phyloP scores from a whole-genome alignment of 2,329 filamentous ascomycete genomes.

The Blastomyces emzantsi region DNA sequence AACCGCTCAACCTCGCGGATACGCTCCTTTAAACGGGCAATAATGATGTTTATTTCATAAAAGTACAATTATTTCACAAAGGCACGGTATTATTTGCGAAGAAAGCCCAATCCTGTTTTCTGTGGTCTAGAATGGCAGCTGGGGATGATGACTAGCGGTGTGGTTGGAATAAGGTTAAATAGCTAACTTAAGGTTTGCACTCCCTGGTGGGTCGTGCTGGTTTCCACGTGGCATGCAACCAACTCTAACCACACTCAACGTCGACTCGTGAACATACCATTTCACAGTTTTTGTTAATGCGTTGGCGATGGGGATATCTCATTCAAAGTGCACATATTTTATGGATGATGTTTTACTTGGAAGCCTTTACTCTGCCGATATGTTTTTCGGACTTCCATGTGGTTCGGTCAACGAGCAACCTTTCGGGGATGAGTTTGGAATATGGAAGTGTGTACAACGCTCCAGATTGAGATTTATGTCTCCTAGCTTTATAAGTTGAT shows the following conservation, averaged over 20 bases:
- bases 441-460: not conserved
- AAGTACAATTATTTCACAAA: not conserved
- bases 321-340: not conserved
- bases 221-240: not conserved
- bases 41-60: not conserved
- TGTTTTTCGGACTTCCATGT: not conserved
- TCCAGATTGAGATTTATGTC: not conserved
- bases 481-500: not conserved
- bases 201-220: not conserved
- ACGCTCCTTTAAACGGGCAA: not conserved
- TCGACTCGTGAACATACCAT: not conserved
- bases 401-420: not conserved
- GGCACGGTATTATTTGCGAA: not conserved
- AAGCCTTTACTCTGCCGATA: not conserved
- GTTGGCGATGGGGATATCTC: not conserved
- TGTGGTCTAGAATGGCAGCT: not conserved
- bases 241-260: not conserved
- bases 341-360: not conserved
- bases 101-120: not conserved
- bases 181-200: too few relatives aligned
- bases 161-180: conserved; percentile 7
- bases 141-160: not conserved
- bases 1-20: not conserved
- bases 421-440: not conserved
- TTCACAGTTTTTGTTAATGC: not conserved